Evolutionary conservation across 1,284 basidiomycete genomes (phyloP).

Genomic region (Sporisorium exsertum): DNA sequence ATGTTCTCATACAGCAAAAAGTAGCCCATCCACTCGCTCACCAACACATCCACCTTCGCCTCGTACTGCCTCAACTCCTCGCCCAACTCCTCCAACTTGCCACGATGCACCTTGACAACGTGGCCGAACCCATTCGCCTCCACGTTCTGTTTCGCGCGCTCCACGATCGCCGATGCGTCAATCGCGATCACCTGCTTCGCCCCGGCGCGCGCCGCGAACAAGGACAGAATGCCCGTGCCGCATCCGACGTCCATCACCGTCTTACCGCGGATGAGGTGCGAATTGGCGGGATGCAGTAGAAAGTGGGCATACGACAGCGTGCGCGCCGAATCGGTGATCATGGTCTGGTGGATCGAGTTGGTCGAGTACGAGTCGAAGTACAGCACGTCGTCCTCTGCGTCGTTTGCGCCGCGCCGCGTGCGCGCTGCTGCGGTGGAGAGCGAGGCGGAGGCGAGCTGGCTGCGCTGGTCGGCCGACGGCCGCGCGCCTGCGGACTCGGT

Average conservation of each 20-base stretch:
- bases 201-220: constrained; percentile 91
- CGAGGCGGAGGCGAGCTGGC: constrained; percentile 19
- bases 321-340: constrained; percentile 83
- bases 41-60: constrained; percentile 85
- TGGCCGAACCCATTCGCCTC: constrained; percentile 81
- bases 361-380: constrained; percentile 95
- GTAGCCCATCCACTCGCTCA: constrained; percentile 92
- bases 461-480: constrained; percentile 11
- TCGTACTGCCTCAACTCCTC: constrained; percentile 77
- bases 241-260: constrained; percentile 90
- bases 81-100: constrained; percentile 86
- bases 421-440: constrained; percentile 3
- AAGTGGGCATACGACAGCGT: constrained; percentile 93
- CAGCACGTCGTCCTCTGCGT: constrained; percentile 80
- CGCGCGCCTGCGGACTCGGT: constrained; percentile 9
- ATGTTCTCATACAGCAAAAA: constrained; percentile 88
- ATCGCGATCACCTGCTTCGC: constrained; percentile 93
- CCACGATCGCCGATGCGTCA: constrained; percentile 87
- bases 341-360: constrained; percentile 79
- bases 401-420: constrained; percentile 22
- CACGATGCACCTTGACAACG: constrained; percentile 82
- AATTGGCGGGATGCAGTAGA: constrained; percentile 80
- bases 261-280: constrained; percentile 83
- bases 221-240: constrained; percentile 78
- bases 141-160: constrained; percentile 84